A percentile compares a stretch with the other conserved stretches of the same genome.
Evolutionary conservation across 169 alveolate species (phyloP).

Genomic region (Nephromyces sp.): DNA sequence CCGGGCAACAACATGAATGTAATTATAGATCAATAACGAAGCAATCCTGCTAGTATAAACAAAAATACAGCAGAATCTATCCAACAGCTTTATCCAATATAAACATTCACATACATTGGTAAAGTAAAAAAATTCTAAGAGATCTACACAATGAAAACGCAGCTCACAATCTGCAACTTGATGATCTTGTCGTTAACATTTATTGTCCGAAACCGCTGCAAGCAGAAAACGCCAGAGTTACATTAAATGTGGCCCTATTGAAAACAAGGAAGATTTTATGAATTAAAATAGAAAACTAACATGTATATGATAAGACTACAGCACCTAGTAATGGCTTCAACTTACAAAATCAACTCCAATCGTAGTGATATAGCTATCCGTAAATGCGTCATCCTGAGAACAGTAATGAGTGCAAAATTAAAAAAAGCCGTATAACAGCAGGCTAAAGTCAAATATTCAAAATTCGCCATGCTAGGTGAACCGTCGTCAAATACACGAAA

Average conservation of each 20-base stretch:
- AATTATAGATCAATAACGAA: too few species aligned
- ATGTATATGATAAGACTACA: not conserved
- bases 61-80: not conserved
- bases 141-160: not conserved
- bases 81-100: not conserved
- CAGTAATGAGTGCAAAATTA: not conserved
- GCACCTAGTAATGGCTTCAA: not conserved
- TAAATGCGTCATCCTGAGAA: slow-evolving; percentile 65
- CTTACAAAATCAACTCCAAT: slow-evolving; percentile 53
- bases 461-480: too few species aligned
- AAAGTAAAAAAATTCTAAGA: not conserved
- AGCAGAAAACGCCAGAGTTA: not conserved
- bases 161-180: slow-evolving; percentile 76
- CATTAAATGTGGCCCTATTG: not conserved
- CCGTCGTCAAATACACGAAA: too few species aligned
- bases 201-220: slow-evolving; percentile 51
- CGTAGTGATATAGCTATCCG: slow-evolving; percentile 77
- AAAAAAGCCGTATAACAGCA: too few species aligned
- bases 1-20: too few species aligned
- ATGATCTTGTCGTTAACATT: slow-evolving; percentile 74
- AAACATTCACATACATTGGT: not conserved
- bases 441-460: too few species aligned
- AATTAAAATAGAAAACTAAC: not conserved
- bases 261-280: not conserved
- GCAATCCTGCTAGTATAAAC: too few species aligned